Conservation (phyloP, 305 asterid species). For the Euphrasia arctica region DNA sequence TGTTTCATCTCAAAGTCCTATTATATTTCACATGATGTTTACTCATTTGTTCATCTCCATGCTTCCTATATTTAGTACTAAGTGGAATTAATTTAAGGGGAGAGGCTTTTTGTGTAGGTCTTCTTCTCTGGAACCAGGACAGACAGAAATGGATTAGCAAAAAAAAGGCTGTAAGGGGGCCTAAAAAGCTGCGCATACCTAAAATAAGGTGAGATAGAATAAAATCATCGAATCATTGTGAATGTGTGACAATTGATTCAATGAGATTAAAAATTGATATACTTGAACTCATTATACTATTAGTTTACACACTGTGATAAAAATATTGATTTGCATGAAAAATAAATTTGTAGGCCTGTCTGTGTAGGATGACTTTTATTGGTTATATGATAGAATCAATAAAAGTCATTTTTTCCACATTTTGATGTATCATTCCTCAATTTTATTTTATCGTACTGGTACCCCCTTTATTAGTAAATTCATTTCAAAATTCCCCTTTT, state of each 20-base stretch:
- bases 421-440: background rate
- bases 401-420: background rate
- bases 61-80: too few relatives aligned
- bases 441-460: too few relatives aligned
- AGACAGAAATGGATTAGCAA: slow-evolving; percentile 63
- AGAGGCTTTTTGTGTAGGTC: slow-evolving; percentile 37
- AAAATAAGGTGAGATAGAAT: slow-evolving; percentile 43
- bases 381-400: background rate
- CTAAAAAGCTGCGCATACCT: slow-evolving; percentile 41
- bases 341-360: slow-evolving; percentile 1
- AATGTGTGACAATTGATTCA: slow-evolving; percentile 11
- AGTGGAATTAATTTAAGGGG: too few relatives aligned
- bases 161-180: slow-evolving; percentile 31
- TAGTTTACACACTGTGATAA: background rate
- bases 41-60: too few relatives aligned
- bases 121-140: slow-evolving; percentile 60
- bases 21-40: too few relatives aligned
- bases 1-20: too few relatives aligned
- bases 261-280: background rate
- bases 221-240: background rate
- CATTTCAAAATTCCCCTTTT: too few relatives aligned
- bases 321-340: background rate
- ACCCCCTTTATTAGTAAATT: too few relatives aligned
- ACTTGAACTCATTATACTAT: background rate
- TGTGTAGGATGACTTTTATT: background rate